phyloP scores from a whole-genome alignment of 495 filamentous ascomycete genomes.

The Penicillium manginii region DNA sequence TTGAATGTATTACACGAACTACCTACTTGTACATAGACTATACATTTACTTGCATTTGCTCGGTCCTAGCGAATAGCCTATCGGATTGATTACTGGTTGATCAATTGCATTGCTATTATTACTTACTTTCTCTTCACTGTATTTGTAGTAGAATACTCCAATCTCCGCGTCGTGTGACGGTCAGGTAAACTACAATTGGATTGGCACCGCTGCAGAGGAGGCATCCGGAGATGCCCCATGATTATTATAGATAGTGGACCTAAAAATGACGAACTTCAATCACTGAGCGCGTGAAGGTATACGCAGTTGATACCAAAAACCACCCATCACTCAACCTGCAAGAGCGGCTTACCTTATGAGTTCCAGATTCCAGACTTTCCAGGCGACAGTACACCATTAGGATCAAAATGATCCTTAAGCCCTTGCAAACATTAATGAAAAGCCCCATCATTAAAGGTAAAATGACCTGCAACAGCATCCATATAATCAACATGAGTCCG shows the following conservation, averaged over 20 bases:
- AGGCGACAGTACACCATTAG: slow-evolving; percentile 8
- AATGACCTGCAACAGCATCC: slow-evolving; percentile 11
- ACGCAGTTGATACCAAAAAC: too few species aligned
- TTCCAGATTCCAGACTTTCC: slow-evolving; percentile 14
- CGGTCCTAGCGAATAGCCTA: slow-evolving; percentile 19
- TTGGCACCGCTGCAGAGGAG: too few species aligned
- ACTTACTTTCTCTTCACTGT: neutral
- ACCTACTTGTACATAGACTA: slow-evolving; percentile 4
- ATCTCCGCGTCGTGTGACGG: too few species aligned
- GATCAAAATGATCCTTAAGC: slow-evolving; percentile 13
- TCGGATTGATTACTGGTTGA: slow-evolving; percentile 22
- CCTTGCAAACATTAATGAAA: neutral
- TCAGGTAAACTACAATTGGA: too few species aligned
- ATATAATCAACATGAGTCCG: slow-evolving; percentile 17
- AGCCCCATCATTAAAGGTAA: slow-evolving; percentile 7
- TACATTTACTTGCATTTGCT: slow-evolving; percentile 19
- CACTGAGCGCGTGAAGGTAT: too few species aligned
- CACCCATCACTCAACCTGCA: too few species aligned
- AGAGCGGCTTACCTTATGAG: neutral
- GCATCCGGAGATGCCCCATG: too few species aligned
- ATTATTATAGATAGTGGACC: too few species aligned
- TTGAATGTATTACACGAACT: slow-evolving; percentile 6
- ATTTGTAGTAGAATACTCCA: too few species aligned
- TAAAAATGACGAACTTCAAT: too few species aligned
- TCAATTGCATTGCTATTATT: slow-evolving; percentile 5